Percentiles rank a stretch among this genome's conserved stretches.
phyloP scores from a whole-genome alignment of 2,329 filamentous ascomycete species.

The Fonsecaea nubica region DNA sequence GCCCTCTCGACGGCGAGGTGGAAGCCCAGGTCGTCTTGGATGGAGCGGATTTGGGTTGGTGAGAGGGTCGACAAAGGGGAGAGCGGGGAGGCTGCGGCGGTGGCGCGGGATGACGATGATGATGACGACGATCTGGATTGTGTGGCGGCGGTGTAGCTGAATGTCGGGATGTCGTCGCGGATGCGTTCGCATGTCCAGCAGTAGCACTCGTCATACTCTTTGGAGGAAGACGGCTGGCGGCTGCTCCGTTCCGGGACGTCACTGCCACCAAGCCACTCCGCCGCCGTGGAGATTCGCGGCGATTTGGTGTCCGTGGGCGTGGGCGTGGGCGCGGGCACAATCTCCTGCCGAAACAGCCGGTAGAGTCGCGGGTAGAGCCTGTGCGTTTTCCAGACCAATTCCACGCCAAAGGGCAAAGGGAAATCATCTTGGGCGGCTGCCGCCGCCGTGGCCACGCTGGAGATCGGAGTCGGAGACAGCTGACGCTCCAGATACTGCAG shows the following conservation, averaged over 20 bases:
- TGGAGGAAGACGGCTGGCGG: too few relatives aligned
- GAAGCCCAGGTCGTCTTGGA: constrained; percentile 25
- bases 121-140: too few relatives aligned
- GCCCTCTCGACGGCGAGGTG: constrained; percentile 21
- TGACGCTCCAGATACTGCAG: constrained; percentile 16
- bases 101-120: too few relatives aligned
- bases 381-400: constrained; percentile 34
- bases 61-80: background rate
- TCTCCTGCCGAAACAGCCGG: background rate
- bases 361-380: constrained; percentile 29
- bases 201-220: constrained; percentile 11
- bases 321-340: background rate
- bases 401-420: background rate
- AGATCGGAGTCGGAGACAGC: constrained; percentile 9
- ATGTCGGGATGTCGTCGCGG: constrained; percentile 20
- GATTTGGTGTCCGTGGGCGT: background rate
- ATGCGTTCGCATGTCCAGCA: constrained; percentile 37
- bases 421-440: too few relatives aligned
- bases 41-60: constrained; percentile 14
- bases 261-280: background rate
- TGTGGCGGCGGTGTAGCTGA: too few relatives aligned
- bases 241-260: too few relatives aligned
- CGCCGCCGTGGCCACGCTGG: too few relatives aligned
- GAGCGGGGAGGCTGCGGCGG: background rate
- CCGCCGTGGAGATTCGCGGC: background rate